These are phyloP conservation scores for Beauveria australis DNA, from an alignment of 2,329 filamentous ascomycete species.

Conservation along the genomic window DNA sequence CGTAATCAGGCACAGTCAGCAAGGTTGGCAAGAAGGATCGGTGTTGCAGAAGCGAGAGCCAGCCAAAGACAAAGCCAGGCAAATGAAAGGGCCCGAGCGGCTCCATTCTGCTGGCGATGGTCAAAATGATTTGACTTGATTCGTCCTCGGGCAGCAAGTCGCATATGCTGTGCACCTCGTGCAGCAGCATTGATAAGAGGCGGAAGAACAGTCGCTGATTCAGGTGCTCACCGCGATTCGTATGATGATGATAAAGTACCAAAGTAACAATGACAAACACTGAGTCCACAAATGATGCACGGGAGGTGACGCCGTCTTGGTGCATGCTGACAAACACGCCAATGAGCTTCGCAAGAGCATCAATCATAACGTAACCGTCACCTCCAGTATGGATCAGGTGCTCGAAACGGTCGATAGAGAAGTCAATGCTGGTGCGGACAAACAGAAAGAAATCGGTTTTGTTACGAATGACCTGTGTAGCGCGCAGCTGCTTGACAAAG, in stretches of 20 bases:
- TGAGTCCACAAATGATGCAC: conserved; percentile 66
- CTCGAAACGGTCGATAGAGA: conserved; percentile 71
- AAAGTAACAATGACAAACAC: conserved; percentile 71
- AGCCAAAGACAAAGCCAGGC: conserved; percentile 76
- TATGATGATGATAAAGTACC: conserved; percentile 77
- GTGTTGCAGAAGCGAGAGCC: conserved; percentile 77
- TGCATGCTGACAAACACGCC: conserved; percentile 67
- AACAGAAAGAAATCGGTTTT: conserved; percentile 74
- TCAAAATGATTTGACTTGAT: conserved; percentile 60
- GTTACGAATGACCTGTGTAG: conserved; percentile 61
- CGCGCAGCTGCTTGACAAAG: conserved; percentile 79
- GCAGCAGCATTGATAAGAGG: conserved; percentile 74
- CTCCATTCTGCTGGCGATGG: conserved; percentile 62
- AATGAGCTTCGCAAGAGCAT: conserved; percentile 77
- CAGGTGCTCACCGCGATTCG: conserved; percentile 71
- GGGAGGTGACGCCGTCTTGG: conserved; percentile 53
- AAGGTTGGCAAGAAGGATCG: conserved; percentile 75
- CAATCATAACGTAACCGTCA: conserved; percentile 55
- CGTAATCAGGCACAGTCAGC: conserved; percentile 56
- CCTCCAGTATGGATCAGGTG: conserved; percentile 53
- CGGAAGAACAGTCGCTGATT: conserved; percentile 88
- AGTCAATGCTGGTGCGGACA: conserved; percentile 71
- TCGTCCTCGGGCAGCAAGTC: conserved; percentile 53
- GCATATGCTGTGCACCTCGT: conserved; percentile 56
- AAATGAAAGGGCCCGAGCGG: conserved; percentile 69